A percentile compares a stretch with the other conserved stretches of the same genome.
phyloP scores from a whole-genome alignment of 495 filamentous ascomycete genomes.

The Penicillium mononematosum region DNA sequence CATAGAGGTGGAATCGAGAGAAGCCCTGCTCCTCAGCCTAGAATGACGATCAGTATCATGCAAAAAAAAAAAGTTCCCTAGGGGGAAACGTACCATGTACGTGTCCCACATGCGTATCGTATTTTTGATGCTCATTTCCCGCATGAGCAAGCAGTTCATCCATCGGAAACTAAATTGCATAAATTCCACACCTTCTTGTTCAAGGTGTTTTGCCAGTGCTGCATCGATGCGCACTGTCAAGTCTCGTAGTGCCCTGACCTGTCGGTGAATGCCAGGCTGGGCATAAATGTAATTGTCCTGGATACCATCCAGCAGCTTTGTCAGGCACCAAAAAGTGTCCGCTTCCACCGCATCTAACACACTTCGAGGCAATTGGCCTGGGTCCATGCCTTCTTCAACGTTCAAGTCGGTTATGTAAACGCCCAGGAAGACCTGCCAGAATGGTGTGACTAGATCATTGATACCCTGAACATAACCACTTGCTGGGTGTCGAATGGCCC shows the following conservation, averaged over 20 bases:
- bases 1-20: conserved; percentile 95
- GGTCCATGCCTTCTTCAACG: conserved; percentile 92
- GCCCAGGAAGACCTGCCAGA: conserved; percentile 95
- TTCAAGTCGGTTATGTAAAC: conserved; percentile 91
- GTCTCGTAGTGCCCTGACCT: conserved; percentile 84
- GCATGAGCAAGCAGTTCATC: conserved; percentile 99
- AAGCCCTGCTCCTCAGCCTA: conserved; percentile 98
- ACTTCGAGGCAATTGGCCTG: conserved; percentile 83
- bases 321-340: conserved; percentile 97
- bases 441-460: conserved; percentile 95
- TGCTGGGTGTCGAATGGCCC: conserved; percentile 95
- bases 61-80: background rate
- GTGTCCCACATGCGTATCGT: conserved; percentile 99
- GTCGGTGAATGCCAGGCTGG: conserved; percentile 92
- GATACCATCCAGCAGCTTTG: conserved; percentile 93
- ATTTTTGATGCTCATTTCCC: conserved; percentile 92
- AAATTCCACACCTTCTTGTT: conserved; percentile 89
- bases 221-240: conserved; percentile 86
- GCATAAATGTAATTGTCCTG: conserved; percentile 99
- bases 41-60: conserved; percentile 19
- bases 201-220: conserved; percentile 80
- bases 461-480: conserved; percentile 98
- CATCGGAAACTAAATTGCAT: conserved; percentile 99
- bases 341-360: conserved; percentile 97
- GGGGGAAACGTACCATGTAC: conserved; percentile 70